Conservation (phyloP, 495 filamentous ascomycete genomes). For the Cryomyces antarcticus region DNA sequence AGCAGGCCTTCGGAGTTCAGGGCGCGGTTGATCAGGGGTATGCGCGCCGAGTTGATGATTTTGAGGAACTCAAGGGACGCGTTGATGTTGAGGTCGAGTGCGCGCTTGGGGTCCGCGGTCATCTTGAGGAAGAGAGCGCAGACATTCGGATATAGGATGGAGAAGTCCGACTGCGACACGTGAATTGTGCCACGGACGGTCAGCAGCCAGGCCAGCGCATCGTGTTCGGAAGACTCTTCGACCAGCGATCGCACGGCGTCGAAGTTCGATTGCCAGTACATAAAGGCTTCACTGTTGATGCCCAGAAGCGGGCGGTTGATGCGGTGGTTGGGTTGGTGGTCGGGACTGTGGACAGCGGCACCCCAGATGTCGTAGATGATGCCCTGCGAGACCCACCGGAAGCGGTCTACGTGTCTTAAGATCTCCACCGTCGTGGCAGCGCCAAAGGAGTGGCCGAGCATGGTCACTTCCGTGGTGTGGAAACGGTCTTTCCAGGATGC, state of each 20-base stretch:
- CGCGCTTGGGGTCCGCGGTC: constrained; percentile 32
- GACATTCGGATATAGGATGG: constrained; percentile 34
- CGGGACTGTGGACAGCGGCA: constrained; percentile 12
- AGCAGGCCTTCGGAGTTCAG: constrained; percentile 9
- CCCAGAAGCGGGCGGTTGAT: constrained; percentile 30
- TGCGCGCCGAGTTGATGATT: constrained; percentile 4
- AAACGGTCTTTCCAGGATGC: constrained; percentile 18
- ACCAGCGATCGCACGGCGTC: constrained; percentile 27
- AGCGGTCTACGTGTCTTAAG: constrained; percentile 25
- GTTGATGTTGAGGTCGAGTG: constrained; percentile 34
- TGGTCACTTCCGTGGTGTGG: constrained; percentile 13
- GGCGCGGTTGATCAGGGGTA: constrained; percentile 8
- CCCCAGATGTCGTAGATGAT: constrained; percentile 39
- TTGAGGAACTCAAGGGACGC: constrained; percentile 17
- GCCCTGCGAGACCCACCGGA: constrained; percentile 31
- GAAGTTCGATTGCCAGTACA: constrained; percentile 39
- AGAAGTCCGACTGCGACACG: constrained; percentile 36
- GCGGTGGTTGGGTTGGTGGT: constrained; percentile 16
- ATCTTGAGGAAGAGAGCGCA: constrained; percentile 34
- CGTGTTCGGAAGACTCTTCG: constrained; percentile 26
- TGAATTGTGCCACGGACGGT: constrained; percentile 39
- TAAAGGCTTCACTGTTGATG: constrained; percentile 41
- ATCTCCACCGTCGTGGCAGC: constrained; percentile 19
- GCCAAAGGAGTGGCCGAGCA: constrained; percentile 21
- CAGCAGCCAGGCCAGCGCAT: constrained; percentile 32